Evolutionary conservation across 768 basidiomycete species (phyloP), one percentile per base, ranked within the genome.

Genomic region (Daedaleopsis nitida): DNA sequence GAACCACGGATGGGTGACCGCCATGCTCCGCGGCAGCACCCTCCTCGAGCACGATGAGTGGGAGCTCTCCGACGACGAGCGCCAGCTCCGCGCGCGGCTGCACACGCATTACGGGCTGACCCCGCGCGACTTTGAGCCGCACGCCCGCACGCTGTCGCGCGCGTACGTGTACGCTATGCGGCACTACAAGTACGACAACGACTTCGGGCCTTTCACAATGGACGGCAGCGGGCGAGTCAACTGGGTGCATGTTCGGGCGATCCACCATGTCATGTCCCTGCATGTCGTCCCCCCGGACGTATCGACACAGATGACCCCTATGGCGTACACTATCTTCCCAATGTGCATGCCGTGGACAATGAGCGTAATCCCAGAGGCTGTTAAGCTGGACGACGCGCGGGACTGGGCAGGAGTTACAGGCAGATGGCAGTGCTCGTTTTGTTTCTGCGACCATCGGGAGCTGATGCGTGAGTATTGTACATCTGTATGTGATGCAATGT

Each of bases 371-470:
- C 78, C 81, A 2, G 66, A 66, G 1, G 77, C 69, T 1, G 42
- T 80, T 50, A 70, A 78, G 57, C 60, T 80, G 16, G 71, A 75
- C 44, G 66, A 71, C 45, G 75, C 72, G 53, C 60, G 66, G 47
- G 86, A 87, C 69, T 86, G 86, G 86, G 84, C 81, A 1, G 83
- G 85, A 3, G 72, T 90, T 0, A 75, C 76, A 35, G 89, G 88
- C 0, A 35, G 71, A 16, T 91, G 89, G 89, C 73, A 75, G 5
- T 80, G 85, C 13, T 80, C 82, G n/a, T 89, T 88, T 66, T 85
- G 82, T 55, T 91, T 87, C 67, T 80, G 82, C 55, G 88, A 91
- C 69, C 88, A 91, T 66, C 74, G 86, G 6, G 86, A 86, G 50
- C 77, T 91, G 39, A 66, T 88, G 44, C 73, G 88, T 90, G 66